Base-by-base conservation (phyloP, 805 yeast species). In the Wickerhamiella vanderwaltii region DNA sequence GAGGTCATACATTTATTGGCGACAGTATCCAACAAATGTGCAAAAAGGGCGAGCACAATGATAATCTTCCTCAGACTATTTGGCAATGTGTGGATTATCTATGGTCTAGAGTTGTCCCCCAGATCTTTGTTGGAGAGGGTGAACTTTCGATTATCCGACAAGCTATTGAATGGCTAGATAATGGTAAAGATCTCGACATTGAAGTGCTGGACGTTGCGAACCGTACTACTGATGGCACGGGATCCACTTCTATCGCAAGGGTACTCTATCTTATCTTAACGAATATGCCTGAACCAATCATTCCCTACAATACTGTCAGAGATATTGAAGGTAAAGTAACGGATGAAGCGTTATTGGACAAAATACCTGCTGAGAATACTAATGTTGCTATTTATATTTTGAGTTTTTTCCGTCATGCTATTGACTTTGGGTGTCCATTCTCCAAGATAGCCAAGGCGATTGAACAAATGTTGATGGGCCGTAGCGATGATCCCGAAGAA, bases 171-270 rank as follows among this genome's bases (percentile, higher is more conserved):
- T 58, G 64, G 64, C 47, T 63, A 24, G 68, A 63, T 39, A 39
- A 40, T 3, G 60, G 59, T 3, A 32, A 46, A 16, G 51, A 53
- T 3, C 52, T 62, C 23, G 66, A 60, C 29, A 36, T 22, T 3
- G 53, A 60, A 28, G 49, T 50, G 5, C 50, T 61, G 16, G 55
- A 53, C 17, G 39, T 49, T 1, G 56, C 58, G 7, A 51, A 58
- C 38, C 39, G 46, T 3, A 48, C 55, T 1, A 47, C 54, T 16
- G 52, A 60, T 4, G 46, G 58, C 12, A 52, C 65, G 12, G 74
- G 69, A 2, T 60, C 64, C 5, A 63, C 66, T 29, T 67, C 77
- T 2, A 63, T 61, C 1, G 58, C 63, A 1, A 55, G 54, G 29
- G 49, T 46, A 2, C 46, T 53, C 4, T 20, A 44, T 25, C 42